A percentile compares a stretch with the other conserved stretches of the same genome.
Conservation (phyloP, 768 basidiomycete genomes). For the Hirschioporus abietinus region DNA sequence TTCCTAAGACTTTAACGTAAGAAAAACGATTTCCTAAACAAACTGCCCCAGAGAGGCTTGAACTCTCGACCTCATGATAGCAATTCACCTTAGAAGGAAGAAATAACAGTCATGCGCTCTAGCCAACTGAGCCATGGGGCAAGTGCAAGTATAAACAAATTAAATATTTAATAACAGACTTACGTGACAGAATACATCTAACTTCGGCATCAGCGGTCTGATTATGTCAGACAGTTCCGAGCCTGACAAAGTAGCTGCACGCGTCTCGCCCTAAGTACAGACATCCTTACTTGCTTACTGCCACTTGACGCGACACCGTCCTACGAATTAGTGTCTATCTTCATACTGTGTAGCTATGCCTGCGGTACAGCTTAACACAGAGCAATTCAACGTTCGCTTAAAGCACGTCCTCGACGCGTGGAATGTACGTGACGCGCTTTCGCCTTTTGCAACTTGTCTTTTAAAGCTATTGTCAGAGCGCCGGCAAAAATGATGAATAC, state of each 20-base stretch:
- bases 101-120: too few species aligned
- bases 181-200: too few species aligned
- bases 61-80: too few species aligned
- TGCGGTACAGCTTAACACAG: constrained; percentile 58
- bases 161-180: too few species aligned
- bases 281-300: background rate
- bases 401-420: constrained; percentile 56
- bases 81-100: too few species aligned
- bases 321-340: background rate
- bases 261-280: background rate
- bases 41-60: too few species aligned
- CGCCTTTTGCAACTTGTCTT: constrained; percentile 5
- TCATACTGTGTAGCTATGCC: constrained; percentile 34
- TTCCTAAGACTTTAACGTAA: too few species aligned
- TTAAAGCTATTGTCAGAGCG: constrained; percentile 38
- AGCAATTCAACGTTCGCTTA: constrained; percentile 48
- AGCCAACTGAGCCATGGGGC: too few species aligned
- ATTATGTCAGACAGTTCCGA: background rate
- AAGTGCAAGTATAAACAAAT: too few species aligned
- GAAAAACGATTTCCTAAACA: too few species aligned
- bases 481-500: constrained; percentile 66
- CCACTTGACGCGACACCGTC: constrained; percentile 1
- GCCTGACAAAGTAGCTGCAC: background rate
- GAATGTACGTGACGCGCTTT: constrained; percentile 40
- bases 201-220: too few species aligned